Conservation (phyloP, 2,329 filamentous ascomycete genomes). For the Aurifilum marmelostoma region DNA sequence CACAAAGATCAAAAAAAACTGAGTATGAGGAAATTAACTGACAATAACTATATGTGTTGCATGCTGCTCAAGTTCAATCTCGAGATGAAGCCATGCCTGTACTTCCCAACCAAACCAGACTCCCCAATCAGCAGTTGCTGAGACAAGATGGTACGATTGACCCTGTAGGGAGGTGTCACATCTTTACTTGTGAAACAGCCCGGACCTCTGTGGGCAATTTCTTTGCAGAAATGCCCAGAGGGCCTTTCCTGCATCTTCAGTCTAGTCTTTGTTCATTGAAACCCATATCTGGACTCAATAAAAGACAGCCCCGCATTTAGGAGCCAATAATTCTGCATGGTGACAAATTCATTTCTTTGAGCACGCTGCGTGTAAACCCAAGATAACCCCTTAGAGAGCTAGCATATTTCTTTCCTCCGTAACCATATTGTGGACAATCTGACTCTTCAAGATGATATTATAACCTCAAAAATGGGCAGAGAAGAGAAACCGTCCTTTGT, state of each 20-base stretch:
- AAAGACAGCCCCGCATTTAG: not conserved
- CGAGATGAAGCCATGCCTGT: not conserved
- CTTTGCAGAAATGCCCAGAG: not conserved
- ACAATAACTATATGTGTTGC: not conserved
- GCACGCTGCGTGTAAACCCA: not conserved
- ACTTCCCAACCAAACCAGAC: not conserved
- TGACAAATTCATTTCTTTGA: not conserved
- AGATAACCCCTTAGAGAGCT: not conserved
- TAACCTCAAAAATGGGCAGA: conserved; percentile 3
- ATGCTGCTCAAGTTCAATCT: not conserved
- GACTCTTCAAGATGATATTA: not conserved
- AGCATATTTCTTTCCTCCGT: not conserved
- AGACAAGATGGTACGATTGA: not conserved
- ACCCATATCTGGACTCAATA: not conserved
- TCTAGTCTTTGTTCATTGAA: not conserved
- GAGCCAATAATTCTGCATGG: not conserved
- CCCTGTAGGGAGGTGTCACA: not conserved
- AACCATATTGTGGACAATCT: not conserved
- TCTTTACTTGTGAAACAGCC: conserved; percentile 2
- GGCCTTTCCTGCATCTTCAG: not conserved
- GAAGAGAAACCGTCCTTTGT: conserved; percentile 14
- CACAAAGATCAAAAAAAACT: too few species aligned
- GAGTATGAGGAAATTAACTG: too few species aligned
- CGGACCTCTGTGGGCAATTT: not conserved
- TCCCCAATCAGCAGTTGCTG: not conserved